Conservation (phyloP, 345 rosid genomes). For the Gossypium mustelinum region DNA sequence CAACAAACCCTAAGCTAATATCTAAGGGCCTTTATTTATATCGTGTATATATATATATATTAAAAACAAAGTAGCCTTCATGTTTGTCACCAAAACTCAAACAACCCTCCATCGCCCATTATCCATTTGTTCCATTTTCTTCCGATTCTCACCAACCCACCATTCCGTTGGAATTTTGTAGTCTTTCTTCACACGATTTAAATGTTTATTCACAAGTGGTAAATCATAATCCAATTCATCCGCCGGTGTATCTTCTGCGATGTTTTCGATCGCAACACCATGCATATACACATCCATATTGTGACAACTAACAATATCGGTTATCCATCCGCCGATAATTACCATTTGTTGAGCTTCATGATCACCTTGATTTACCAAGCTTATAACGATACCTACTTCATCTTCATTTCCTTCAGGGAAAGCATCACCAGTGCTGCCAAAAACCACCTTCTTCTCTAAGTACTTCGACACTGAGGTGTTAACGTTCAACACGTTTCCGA, state of each 20-base stretch:
- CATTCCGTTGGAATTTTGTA: slow-evolving; percentile 37
- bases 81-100: not conserved
- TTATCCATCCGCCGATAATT: not conserved
- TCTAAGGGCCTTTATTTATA: not conserved
- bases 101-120: slow-evolving; percentile 64
- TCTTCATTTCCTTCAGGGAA: too few species aligned
- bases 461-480: slow-evolving; percentile 49
- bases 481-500: slow-evolving; percentile 53
- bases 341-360: not conserved
- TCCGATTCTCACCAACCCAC: slow-evolving; percentile 53
- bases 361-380: not conserved
- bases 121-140: slow-evolving; percentile 58
- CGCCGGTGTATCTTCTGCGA: slow-evolving; percentile 11
- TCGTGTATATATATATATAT: too few species aligned
- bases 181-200: slow-evolving; percentile 50
- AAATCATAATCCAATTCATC: slow-evolving; percentile 41
- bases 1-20: too few species aligned
- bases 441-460: not conserved
- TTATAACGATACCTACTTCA: slow-evolving; percentile 28
- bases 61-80: not conserved
- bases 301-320: slow-evolving; percentile 33
- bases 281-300: slow-evolving; percentile 21
- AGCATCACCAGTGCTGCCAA: too few species aligned
- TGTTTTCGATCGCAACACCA: not conserved
- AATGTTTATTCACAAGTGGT: slow-evolving; percentile 49